Conservation (phyloP, 129 eudicot genomes). For the carrot (Daucus carota) region DNA sequence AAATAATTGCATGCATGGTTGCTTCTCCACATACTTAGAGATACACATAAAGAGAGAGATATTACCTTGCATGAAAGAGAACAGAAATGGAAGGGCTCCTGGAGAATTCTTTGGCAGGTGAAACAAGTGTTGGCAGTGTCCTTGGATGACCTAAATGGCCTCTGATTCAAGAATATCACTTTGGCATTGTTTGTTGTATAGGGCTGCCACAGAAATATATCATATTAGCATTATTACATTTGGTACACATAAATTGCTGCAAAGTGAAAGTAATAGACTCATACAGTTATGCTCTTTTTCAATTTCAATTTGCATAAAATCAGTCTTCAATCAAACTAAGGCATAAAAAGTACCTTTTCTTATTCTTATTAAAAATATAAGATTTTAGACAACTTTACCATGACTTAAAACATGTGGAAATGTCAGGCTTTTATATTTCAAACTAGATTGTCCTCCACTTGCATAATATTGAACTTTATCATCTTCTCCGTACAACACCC, state of each 20-base stretch:
- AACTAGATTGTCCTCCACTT: background rate
- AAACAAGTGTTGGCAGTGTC: conserved; percentile 54
- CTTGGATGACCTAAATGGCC: conserved; percentile 64
- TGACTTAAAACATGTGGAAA: background rate
- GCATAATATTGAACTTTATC: background rate
- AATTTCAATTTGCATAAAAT: too few species aligned
- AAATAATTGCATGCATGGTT: background rate
- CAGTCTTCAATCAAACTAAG: background rate
- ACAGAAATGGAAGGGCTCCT: conserved; percentile 70
- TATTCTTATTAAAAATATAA: background rate
- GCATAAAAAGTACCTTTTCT: background rate
- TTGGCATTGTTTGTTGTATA: conserved; percentile 88
- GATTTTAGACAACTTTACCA: background rate
- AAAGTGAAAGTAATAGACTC: too few species aligned
- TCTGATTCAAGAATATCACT: conserved; percentile 81
- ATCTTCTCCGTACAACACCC: background rate
- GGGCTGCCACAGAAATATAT: conserved; percentile 39
- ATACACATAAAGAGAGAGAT: background rate
- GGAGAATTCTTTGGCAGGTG: conserved; percentile 83
- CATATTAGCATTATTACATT: background rate
- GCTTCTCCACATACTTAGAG: background rate
- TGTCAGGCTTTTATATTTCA: background rate
- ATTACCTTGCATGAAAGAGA: conserved; percentile 91
- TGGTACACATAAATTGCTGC: conserved; percentile 5
- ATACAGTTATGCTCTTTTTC: too few species aligned